These are phyloP conservation scores for Acrasis kona DNA, from an alignment of 78 protist species.

Conservation along the genomic window DNA sequence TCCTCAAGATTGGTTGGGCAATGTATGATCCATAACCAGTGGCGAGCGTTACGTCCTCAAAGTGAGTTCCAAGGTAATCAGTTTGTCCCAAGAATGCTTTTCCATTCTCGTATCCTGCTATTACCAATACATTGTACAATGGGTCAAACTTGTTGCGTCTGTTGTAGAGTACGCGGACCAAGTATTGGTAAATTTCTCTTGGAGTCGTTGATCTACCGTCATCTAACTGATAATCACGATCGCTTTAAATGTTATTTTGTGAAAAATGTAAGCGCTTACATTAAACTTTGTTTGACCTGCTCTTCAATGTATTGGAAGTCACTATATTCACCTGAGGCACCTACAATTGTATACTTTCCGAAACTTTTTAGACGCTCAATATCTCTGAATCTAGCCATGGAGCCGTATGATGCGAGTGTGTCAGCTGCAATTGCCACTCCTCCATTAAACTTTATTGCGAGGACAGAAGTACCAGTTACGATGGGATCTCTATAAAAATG, in stretches of 20 bases:
- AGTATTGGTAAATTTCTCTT: constrained; percentile 43
- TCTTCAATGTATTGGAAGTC: constrained; percentile 73
- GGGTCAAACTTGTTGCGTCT: constrained; percentile 70
- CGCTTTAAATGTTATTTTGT: not conserved
- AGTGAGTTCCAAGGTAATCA: constrained; percentile 51
- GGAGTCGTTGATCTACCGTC: constrained; percentile 44
- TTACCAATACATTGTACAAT: constrained; percentile 63
- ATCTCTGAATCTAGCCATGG: constrained; percentile 68
- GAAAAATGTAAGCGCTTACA: not conserved
- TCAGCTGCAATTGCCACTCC: constrained; percentile 87
- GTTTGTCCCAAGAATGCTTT: constrained; percentile 48
- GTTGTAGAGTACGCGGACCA: constrained; percentile 56
- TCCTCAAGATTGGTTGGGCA: constrained; percentile 63
- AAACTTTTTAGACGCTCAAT: constrained; percentile 41
- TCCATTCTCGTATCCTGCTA: constrained; percentile 45
- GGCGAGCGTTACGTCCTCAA: constrained; percentile 45
- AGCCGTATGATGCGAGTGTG: constrained; percentile 81
- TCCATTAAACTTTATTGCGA: constrained; percentile 76
- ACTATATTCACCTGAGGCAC: constrained; percentile 74
- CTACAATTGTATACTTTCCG: constrained; percentile 48
- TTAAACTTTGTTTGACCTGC: constrained; percentile 31
- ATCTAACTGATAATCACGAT: not conserved
- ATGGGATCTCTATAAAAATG: constrained; percentile 33
- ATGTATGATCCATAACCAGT: constrained; percentile 89
- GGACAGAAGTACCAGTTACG: constrained; percentile 85